Percentiles rank a stretch among this genome's conserved stretches.
phyloP scores from a whole-genome alignment of 352 stramenopile genomes.

The Phytopythium helicoides region DNA sequence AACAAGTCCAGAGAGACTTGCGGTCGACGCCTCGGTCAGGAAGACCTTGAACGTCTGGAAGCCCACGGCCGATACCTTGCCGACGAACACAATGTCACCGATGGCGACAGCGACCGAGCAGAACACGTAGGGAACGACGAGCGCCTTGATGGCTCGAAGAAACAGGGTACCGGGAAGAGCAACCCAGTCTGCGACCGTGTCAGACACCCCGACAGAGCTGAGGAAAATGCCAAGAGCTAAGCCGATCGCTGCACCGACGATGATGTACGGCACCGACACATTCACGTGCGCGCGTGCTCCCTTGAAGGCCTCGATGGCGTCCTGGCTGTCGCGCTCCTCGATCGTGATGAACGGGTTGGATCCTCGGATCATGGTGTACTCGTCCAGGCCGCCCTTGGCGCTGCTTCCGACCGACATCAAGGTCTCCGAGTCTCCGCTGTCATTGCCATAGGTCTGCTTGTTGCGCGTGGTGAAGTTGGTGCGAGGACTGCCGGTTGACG shows the following conservation, averaged over 20 bases:
- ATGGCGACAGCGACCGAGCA: too few species aligned
- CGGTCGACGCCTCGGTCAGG: conserved; percentile 45
- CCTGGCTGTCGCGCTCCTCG: conserved; percentile 2
- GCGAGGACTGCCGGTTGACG: conserved; percentile 33
- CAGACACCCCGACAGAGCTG: conserved; percentile 33
- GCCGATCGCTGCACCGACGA: conserved; percentile 47
- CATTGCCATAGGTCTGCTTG: background rate
- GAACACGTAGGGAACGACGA: too few species aligned
- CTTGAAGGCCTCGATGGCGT: background rate
- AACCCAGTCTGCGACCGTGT: conserved; percentile 47
- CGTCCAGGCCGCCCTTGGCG: too few species aligned
- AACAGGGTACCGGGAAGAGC: conserved; percentile 72
- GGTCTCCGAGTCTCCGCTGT: conserved; percentile 2
- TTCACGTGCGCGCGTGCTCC: conserved; percentile 14
- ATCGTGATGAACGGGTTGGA: conserved; percentile 5
- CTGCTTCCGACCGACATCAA: too few species aligned
- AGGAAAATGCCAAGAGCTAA: conserved; percentile 56
- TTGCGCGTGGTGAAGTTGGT: conserved; percentile 45
- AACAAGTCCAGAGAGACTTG: conserved; percentile 42
- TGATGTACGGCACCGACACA: too few species aligned
- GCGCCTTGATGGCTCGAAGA: conserved; percentile 68
- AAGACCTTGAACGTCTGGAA: conserved; percentile 69
- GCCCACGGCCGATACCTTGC: conserved; percentile 63
- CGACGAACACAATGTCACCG: too few species aligned
- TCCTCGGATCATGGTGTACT: too few species aligned